Evolutionary conservation across 352 stramenopile species (phyloP), one percentile per base, ranked within the genome.

Genomic region (Phytophthora fragariaefolia): DNA sequence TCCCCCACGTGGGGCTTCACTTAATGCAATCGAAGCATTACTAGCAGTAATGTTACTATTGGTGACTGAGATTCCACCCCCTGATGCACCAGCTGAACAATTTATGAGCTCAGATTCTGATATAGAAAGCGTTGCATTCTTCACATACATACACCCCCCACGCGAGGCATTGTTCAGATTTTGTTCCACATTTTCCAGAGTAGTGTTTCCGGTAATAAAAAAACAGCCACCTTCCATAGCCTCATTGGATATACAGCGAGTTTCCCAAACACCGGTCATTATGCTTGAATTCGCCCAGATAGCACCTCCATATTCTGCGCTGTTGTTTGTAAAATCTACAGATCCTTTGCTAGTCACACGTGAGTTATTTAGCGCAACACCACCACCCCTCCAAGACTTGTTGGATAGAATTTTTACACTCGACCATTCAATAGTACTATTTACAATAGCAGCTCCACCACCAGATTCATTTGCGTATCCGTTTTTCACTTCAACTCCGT

Each of bases 31-130:
- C 4, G 32, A 42, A 0, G 71, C 51, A 6, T 52, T 17, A 12
- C 22, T 43, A 6, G 58, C 23, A 36, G 30, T 74, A 13, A 77
- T 24, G 22, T 59, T 46, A 22, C 43, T 50, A n/a, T 61, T 53
- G 15, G 49, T 23, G 10, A 72, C n/a, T 52, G 60, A 74, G 1
- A 85, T 49, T 1, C 71, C 77, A 42, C 77, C 77, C 8, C 77
- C 77, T 20, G 34, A 32, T 0, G 42, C 28, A 1, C 8, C 13
- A 40, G 64, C 65, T 1, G 34, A 45, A 28, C 64, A 77, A 26
- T 58, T 48, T 2, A 24, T 34, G 20, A 65, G 1, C 6, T 32
- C 20, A 22, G 40, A 48, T 6, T 23, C 24, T 18, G 17, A 10
- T 40, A 77, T n/a, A 9, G 17, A 58, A 4, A 77, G 34, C 6